These are phyloP conservation scores for Pelagophyceae sp. DNA, from an alignment of 352 stramenopile species.

Conservation along the genomic window DNA sequence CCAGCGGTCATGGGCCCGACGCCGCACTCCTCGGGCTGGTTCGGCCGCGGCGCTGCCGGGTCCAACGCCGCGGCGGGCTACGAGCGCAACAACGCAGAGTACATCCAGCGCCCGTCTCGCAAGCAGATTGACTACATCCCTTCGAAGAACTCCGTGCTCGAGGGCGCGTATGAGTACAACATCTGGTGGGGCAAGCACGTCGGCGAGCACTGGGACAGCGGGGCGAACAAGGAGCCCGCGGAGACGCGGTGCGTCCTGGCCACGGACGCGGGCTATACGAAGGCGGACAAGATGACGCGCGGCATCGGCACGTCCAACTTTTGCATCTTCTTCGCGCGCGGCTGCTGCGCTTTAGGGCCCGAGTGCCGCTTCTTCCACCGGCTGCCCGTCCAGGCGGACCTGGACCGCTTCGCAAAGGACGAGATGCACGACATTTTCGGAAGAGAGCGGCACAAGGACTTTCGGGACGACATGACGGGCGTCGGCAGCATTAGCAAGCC, in stretches of 20 bases:
- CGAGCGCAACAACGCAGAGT: slow-evolving; percentile 68
- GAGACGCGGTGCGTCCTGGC: slow-evolving; percentile 69
- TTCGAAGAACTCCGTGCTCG: slow-evolving; percentile 59
- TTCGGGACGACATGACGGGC: slow-evolving; percentile 81
- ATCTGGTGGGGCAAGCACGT: slow-evolving; percentile 89
- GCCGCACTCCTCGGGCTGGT: slow-evolving; percentile 79
- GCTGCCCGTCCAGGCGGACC: slow-evolving; percentile 41
- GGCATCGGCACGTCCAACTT: slow-evolving; percentile 48
- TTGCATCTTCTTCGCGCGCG: slow-evolving; percentile 79
- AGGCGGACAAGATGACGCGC: slow-evolving; percentile 69
- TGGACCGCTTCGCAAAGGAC: slow-evolving; percentile 26
- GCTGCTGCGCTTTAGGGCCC: slow-evolving; percentile 68
- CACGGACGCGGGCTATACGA: slow-evolving; percentile 73
- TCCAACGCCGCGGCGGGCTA: slow-evolving; percentile 58
- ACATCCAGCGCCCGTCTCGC: slow-evolving; percentile 62
- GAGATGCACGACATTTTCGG: slow-evolving; percentile 78
- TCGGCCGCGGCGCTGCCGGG: slow-evolving; percentile 72
- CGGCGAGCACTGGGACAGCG: slow-evolving; percentile 73
- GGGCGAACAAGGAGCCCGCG: slow-evolving; percentile 66
- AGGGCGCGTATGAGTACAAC: slow-evolving; percentile 85
- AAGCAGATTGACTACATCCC: slow-evolving; percentile 80
- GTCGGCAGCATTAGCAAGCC: slow-evolving; percentile 78
- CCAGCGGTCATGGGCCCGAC: slow-evolving; percentile 75
- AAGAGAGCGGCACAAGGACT: slow-evolving; percentile 69
- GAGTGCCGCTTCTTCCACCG: slow-evolving; percentile 85